A percentile compares a stretch with the other conserved stretches of the same genome.
Conservation (phyloP, 768 basidiomycete species). For the Naganishia onofrii region DNA sequence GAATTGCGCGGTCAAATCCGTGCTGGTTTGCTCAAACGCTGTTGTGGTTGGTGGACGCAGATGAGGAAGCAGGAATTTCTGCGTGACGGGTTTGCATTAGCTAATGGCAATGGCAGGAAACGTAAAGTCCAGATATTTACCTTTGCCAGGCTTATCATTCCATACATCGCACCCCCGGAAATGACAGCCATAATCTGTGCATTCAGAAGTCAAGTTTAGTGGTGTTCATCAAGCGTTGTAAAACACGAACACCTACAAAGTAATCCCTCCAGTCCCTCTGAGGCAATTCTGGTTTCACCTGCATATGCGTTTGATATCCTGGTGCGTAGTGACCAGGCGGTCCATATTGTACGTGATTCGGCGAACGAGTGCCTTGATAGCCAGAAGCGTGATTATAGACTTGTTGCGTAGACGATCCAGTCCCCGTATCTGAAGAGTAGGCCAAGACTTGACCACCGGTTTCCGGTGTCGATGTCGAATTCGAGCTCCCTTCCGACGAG, state of each 20-base stretch:
- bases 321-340: conserved; percentile 28
- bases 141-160: conserved; percentile 70
- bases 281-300: conserved; percentile 54
- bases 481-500: conserved; percentile 18
- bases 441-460: conserved; percentile 43
- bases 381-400: neutral
- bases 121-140: conserved; percentile 38
- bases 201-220: conserved; percentile 33
- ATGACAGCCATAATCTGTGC: conserved; percentile 84
- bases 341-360: conserved; percentile 1
- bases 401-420: conserved; percentile 1
- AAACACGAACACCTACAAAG: conserved; percentile 64
- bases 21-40: conserved; percentile 83
- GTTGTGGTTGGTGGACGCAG: conserved; percentile 81
- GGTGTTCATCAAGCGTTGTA: neutral
- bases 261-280: conserved; percentile 95
- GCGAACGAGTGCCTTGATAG: neutral
- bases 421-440: conserved; percentile 25
- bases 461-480: conserved; percentile 44
- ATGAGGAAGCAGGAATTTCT: conserved; percentile 91
- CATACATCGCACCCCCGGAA: conserved; percentile 79
- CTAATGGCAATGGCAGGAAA: no score
- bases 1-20: conserved; percentile 78
- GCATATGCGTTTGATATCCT: conserved; percentile 34
- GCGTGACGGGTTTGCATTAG: neutral